Evolutionary conservation across 805 yeast genomes (phyloP), one percentile per base, ranked within the genome.

Genomic region (Teunomyces kruisii): DNA sequence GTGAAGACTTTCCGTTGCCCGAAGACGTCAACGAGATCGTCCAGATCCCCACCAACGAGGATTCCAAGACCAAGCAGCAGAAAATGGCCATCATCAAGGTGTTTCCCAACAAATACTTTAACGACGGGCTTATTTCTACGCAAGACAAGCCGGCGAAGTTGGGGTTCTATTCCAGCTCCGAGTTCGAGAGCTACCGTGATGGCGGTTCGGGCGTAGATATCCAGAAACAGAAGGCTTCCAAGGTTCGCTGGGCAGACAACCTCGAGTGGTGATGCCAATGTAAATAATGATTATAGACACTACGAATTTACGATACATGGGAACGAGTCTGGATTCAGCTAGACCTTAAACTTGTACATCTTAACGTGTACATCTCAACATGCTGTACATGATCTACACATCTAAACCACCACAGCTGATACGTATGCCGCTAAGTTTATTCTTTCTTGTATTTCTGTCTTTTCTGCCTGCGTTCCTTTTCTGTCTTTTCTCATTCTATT

Each of bases 1-100:
- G 84, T 46, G 78, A 75, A 48, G 86, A 84, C 7, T 76, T 83
- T 39, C 82, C 83, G 9, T 59, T 83, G 13, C 89, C 88, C 0
- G 81, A 76, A 45, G 74, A 72, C 44, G 66, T 68, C 1, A 75
- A 78, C 45, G 86, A 82, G 55, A 65, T 79, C 14, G 86, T 82
- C 4, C 80, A 80, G 30, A 80, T 82, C 13, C 86, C 86, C 14
- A 70, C 76, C 33, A 70, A 71, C 43, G 62, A 57, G 31, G 50
- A 47, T 14, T 40, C 52, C 16, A 47, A 51, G 28, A 40, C 50
- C 27, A 54, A 54, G 22, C 51, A 45, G 44, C 62, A 51, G 38
- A 69, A 69, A 51, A 62, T 67, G 70, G 77, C 77, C 24, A 69
- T 72, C 8, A 72, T 72, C 29, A 68, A 67, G 55, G 68, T 70